Evolutionary conservation across 495 filamentous ascomycete species (phyloP).

Genomic region (Penicillium diatomitis): DNA sequence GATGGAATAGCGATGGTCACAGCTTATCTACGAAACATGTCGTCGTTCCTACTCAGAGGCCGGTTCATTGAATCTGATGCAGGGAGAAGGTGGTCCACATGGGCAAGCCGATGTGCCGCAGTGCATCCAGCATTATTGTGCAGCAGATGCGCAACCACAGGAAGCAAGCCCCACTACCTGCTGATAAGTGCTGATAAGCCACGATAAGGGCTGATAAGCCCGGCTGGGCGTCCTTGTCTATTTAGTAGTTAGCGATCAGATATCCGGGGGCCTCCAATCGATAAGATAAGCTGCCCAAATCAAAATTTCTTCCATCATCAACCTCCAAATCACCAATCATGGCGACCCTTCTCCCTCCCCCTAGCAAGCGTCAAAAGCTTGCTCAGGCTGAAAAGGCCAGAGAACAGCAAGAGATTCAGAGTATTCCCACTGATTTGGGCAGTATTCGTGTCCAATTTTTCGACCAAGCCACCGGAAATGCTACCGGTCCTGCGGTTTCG

Average conservation of each 20-base stretch:
- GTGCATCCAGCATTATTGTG: too few relatives aligned
- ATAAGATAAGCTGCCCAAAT: slow-evolving; percentile 8
- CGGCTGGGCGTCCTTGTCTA: too few relatives aligned
- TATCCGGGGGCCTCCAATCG: neutral
- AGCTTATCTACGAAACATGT: too few relatives aligned
- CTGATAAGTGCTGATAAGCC: too few relatives aligned
- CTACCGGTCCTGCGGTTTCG: slow-evolving; percentile 60
- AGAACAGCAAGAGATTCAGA: slow-evolving; percentile 67
- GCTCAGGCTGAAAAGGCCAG: slow-evolving; percentile 62
- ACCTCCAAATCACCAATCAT: slow-evolving; percentile 38
- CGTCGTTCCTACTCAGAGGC: too few relatives aligned
- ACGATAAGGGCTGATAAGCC: too few relatives aligned
- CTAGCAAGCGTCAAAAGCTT: slow-evolving; percentile 79
- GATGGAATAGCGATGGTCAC: too few relatives aligned
- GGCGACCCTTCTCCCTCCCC: slow-evolving; percentile 83
- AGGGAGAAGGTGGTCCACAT: too few relatives aligned
- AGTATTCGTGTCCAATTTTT: slow-evolving; percentile 79
- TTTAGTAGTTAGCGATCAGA: neutral
- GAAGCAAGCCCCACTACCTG: too few relatives aligned
- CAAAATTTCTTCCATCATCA: slow-evolving; percentile 17
- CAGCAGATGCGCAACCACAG: too few relatives aligned
- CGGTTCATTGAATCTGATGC: too few relatives aligned
- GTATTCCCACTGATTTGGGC: slow-evolving; percentile 61
- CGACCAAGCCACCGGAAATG: slow-evolving; percentile 68
- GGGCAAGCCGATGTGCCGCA: too few relatives aligned